These are phyloP conservation scores for Colletotrichum sp. DNA, from an alignment of 2,329 filamentous ascomycete species.

Conservation along the genomic window DNA sequence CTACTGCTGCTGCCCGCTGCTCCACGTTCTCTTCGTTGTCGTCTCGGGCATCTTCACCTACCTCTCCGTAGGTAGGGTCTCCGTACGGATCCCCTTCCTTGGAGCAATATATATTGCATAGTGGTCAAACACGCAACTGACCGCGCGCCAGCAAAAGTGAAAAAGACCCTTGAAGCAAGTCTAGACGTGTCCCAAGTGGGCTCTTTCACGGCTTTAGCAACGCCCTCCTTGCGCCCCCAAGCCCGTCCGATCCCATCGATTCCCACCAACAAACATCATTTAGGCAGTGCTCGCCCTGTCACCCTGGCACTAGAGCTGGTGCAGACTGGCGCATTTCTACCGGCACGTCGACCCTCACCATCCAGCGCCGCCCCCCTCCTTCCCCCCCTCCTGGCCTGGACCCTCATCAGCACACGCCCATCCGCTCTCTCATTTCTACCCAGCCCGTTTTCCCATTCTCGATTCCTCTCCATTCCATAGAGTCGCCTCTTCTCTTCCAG, in stretches of 20 bases:
- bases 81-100: neutral
- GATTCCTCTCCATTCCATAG: neutral
- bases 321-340: neutral
- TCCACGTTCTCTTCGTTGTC: neutral
- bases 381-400: neutral
- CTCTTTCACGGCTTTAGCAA: neutral
- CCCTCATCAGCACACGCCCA: conserved; percentile 18
- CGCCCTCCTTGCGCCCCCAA: neutral
- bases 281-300: conserved; percentile 1
- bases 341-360: conserved; percentile 8
- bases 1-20: neutral
- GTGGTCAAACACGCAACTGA: neutral
- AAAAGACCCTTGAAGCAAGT: neutral
- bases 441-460: neutral
- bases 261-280: neutral
- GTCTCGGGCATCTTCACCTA: neutral
- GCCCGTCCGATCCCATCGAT: neutral
- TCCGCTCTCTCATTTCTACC: neutral
- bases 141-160: neutral
- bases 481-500: neutral
- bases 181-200: neutral
- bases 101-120: neutral
- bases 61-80: neutral
- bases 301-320: neutral
- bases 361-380: neutral